These are phyloP conservation scores for Plantago ovata DNA, from an alignment of 257 asterid genomes.

Conservation along the genomic window DNA sequence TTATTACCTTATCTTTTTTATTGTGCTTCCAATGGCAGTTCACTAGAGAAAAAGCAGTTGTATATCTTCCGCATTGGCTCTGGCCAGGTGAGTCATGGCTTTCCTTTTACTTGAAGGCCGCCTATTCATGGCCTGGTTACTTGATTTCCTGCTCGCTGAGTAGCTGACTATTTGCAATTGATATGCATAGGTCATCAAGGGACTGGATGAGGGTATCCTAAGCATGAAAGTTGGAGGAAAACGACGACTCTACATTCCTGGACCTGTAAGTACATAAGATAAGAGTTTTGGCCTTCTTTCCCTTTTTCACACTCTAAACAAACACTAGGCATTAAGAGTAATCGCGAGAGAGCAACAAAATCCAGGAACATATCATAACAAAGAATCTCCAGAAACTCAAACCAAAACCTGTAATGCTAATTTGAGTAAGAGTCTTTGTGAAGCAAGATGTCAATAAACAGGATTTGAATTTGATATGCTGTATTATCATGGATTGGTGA, in stretches of 20 bases:
- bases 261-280: slow-evolving; percentile 56
- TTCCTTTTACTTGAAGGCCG: background rate
- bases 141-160: background rate
- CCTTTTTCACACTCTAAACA: too few relatives aligned
- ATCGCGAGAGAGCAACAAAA: too few relatives aligned
- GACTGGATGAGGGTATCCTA: slow-evolving; percentile 92
- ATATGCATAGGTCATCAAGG: slow-evolving; percentile 70
- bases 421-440: too few relatives aligned
- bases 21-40: slow-evolving; percentile 40
- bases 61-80: slow-evolving; percentile 91
- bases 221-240: slow-evolving; percentile 94
- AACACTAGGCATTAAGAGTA: too few relatives aligned
- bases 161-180: slow-evolving; percentile 10
- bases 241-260: slow-evolving; percentile 87
- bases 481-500: too few relatives aligned
- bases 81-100: slow-evolving; percentile 61
- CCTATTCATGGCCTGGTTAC: background rate
- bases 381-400: too few relatives aligned
- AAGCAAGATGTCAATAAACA: too few relatives aligned
- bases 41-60: slow-evolving; percentile 80
- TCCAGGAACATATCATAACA: too few relatives aligned
- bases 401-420: too few relatives aligned
- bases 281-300: background rate
- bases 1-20: background rate
- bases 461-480: too few relatives aligned